Conservation (phyloP, 2,329 filamentous ascomycete species). For the Cytospora piceae region DNA sequence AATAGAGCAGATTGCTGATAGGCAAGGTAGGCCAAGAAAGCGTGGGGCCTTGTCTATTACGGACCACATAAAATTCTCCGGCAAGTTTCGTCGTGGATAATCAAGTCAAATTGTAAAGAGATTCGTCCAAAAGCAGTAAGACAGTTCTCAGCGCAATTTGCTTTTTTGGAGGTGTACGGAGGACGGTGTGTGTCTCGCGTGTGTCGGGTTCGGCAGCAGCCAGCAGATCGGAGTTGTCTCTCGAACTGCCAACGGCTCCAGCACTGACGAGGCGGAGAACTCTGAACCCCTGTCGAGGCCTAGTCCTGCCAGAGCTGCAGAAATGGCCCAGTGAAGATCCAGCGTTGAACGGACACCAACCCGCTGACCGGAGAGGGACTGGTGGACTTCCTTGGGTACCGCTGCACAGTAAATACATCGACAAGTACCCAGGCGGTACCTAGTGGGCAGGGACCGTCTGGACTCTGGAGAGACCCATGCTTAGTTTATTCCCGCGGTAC, state of each 20-base stretch:
- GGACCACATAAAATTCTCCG: constrained; percentile 32
- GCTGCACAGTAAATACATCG: constrained; percentile 1
- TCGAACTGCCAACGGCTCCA: constrained; percentile 25
- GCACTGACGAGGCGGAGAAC: constrained; percentile 11
- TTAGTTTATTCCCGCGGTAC: constrained; percentile 16
- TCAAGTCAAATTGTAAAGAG: constrained; percentile 26
- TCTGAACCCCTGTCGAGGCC: constrained; percentile 27
- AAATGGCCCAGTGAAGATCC: constrained; percentile 20
- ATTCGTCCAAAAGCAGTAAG: constrained; percentile 30
- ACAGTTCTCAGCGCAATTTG: constrained; percentile 32
- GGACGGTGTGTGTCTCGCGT: constrained; percentile 31
- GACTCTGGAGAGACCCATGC: constrained; percentile 12
- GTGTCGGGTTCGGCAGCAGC: constrained; percentile 29
- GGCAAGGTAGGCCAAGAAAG: constrained; percentile 27
- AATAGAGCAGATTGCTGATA: constrained; percentile 25
- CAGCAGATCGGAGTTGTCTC: constrained; percentile 24
- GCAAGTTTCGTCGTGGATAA: constrained; percentile 30
- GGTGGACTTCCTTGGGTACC: not conserved
- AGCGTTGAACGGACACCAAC: constrained; percentile 1
- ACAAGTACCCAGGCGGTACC: constrained; percentile 10
- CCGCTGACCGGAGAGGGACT: not conserved
- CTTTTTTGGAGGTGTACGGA: constrained; percentile 28
- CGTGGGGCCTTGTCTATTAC: constrained; percentile 32
- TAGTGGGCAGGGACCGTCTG: not conserved
- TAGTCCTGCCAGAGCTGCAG: constrained; percentile 23